Evolutionary conservation across 345 rosid species (phyloP).

Genomic region (Eucalyptus polybractea): DNA sequence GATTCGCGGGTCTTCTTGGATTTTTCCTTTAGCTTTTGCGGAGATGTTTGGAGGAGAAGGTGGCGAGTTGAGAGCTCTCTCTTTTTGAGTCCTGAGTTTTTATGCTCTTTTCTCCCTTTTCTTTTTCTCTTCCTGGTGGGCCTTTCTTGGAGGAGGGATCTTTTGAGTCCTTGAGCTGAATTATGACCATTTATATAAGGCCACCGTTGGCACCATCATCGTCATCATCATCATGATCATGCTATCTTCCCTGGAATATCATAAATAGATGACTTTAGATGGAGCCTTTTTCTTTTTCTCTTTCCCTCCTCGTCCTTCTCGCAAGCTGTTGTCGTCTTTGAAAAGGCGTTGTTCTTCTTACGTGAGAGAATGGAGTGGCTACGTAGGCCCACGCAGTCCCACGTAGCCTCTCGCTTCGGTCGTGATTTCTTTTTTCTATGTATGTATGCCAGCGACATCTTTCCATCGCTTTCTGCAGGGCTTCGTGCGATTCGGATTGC

Average conservation of each 20-base stretch:
- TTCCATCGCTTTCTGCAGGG: neutral
- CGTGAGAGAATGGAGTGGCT: neutral
- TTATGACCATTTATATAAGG: neutral
- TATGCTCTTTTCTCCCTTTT: neutral
- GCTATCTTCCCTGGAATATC: neutral
- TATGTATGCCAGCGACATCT: neutral
- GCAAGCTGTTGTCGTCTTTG: neutral
- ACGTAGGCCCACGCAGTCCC: neutral
- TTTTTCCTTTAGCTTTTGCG: neutral
- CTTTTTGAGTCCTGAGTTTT: neutral
- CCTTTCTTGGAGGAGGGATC: neutral
- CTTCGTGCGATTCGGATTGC: neutral
- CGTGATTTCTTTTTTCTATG: neutral
- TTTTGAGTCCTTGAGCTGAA: neutral
- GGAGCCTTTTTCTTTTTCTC: neutral
- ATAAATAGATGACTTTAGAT: neutral
- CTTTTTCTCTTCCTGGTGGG: neutral
- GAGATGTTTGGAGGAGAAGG: neutral
- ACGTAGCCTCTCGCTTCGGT: neutral
- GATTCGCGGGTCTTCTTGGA: neutral
- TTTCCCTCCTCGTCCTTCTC: neutral
- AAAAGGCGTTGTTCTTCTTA: neutral
- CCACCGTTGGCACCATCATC: neutral
- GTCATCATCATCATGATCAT: neutral
- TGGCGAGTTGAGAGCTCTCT: neutral